phyloP scores from a whole-genome alignment of 176 grass and related monocot genomes.

The Oryza coarctata region DNA sequence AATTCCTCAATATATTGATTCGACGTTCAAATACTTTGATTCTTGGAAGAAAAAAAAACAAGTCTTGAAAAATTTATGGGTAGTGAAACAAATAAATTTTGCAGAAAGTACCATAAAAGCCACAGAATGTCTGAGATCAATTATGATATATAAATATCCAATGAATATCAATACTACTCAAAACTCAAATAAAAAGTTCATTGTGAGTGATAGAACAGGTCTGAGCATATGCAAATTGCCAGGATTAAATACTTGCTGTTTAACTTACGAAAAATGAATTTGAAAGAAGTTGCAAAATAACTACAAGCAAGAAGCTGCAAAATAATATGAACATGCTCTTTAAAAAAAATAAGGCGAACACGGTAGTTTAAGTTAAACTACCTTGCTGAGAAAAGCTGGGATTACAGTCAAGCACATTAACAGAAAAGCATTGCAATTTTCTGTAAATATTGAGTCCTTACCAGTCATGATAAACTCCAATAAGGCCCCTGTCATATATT shows the following conservation, averaged over 20 bases:
- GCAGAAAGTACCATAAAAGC: neutral
- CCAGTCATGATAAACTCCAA: conserved; percentile 98
- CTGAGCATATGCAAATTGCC: neutral
- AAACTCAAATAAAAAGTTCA: neutral
- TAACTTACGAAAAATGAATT: conserved; percentile 5
- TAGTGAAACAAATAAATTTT: neutral
- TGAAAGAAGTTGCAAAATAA: neutral
- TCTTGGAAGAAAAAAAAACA: neutral
- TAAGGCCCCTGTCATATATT: conserved; percentile 85
- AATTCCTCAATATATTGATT: neutral
- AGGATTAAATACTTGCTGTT: neutral
- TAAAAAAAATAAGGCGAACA: neutral
- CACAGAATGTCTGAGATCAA: neutral
- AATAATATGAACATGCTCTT: neutral
- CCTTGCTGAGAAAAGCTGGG: neutral
- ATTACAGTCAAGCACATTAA: neutral
- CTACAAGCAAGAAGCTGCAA: neutral
- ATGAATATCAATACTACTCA: neutral
- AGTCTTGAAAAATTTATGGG: neutral
- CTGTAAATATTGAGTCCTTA: conserved; percentile 22
- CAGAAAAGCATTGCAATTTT: neutral
- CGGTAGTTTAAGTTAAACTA: neutral
- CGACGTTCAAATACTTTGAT: neutral
- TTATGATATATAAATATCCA: conserved; percentile 3
- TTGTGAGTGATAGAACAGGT: neutral